Base-by-base conservation (phyloP, 2,329 filamentous ascomycete species). In the Fusarium sambucinum region DNA sequence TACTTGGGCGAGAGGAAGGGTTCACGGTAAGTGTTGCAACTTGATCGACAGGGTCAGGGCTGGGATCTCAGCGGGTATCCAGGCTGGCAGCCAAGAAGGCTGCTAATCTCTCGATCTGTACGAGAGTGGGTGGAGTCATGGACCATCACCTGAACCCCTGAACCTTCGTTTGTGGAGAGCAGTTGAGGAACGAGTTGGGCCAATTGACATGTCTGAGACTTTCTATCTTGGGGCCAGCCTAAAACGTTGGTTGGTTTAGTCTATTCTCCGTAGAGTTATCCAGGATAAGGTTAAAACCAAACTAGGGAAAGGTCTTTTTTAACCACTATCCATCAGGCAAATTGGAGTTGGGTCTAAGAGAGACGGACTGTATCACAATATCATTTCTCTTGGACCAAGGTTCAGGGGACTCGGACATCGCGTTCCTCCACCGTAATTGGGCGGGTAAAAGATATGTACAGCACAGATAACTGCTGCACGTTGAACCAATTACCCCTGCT, bases 61-160 rank as follows among this genome's bases (percentile, higher is more conserved):
- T 33, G 21, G 35, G 27, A 25, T 23, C 32, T 27, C 12, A 27
- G 32, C 47, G 47, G 47, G 21, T 50, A 50, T 50, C 27, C 23
- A 50, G 54, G 51, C 37, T 48, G 37, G 54, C 48, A 25, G 30
- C 52, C 40, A 46, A 50, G 58, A 29, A 16, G 30, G 30, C 37
- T 59, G 54, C 25, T 45, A 45, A 40, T 51, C 55, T 55, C 62
- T 59, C 37, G 54, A 59, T 59, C 38, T 41, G 47, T 51, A 21
- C 29, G 27, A 51, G 46, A 51, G 40, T 51, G 53, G 44, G 33
- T 52, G 29, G 40, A 50, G 47, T 13, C 21, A 25, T 38, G 17
- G 27, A 46, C 25, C 46, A 37, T 14, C 13, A 47, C 19, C 29
- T 13, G 29, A 35, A 25, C 45, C 47, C 23, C 47, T 50, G 47